phyloP scores from a whole-genome alignment of 192 early-diverging fungal genomes.

The Coemansia sp. region DNA sequence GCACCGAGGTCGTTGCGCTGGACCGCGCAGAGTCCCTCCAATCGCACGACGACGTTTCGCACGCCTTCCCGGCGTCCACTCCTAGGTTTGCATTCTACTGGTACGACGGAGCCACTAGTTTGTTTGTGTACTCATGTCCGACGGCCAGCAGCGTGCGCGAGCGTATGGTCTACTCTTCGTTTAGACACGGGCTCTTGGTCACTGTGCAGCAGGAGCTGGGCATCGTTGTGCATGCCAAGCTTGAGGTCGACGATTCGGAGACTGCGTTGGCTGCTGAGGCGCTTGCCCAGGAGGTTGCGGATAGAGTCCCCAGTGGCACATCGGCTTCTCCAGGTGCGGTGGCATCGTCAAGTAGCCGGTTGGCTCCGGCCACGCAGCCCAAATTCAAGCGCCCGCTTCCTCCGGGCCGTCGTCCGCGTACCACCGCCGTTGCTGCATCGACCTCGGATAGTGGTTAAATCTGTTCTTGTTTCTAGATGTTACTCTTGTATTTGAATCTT shows the following conservation, averaged over 20 bases:
- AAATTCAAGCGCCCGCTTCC: slow-evolving; percentile 48
- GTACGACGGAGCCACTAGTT: slow-evolving; percentile 27
- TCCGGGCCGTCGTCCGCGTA: slow-evolving; percentile 44
- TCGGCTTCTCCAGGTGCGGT: background rate
- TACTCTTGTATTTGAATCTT: too few species aligned
- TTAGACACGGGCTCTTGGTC: slow-evolving; percentile 61
- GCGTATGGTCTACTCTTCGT: slow-evolving; percentile 89
- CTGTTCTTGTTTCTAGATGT: background rate
- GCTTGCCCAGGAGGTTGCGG: slow-evolving; percentile 57
- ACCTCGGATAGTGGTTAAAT: background rate
- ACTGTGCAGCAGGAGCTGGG: slow-evolving; percentile 56
- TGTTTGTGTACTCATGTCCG: slow-evolving; percentile 91
- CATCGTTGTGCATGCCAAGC: slow-evolving; percentile 63
- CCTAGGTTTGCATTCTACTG: slow-evolving; percentile 66
- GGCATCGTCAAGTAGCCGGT: background rate
- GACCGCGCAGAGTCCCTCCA: slow-evolving; percentile 43
- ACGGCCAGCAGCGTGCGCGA: slow-evolving; percentile 76
- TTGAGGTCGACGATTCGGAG: slow-evolving; percentile 63
- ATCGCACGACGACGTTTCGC: slow-evolving; percentile 52
- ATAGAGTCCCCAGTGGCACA: background rate
- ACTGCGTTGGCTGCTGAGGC: slow-evolving; percentile 58
- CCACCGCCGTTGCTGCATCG: background rate
- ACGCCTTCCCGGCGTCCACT: slow-evolving; percentile 55
- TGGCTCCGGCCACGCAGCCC: slow-evolving; percentile 19
- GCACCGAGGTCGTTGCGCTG: slow-evolving; percentile 58